Conservation (phyloP, 108 stramenopile genomes). For the Licmophora abbreviata region DNA sequence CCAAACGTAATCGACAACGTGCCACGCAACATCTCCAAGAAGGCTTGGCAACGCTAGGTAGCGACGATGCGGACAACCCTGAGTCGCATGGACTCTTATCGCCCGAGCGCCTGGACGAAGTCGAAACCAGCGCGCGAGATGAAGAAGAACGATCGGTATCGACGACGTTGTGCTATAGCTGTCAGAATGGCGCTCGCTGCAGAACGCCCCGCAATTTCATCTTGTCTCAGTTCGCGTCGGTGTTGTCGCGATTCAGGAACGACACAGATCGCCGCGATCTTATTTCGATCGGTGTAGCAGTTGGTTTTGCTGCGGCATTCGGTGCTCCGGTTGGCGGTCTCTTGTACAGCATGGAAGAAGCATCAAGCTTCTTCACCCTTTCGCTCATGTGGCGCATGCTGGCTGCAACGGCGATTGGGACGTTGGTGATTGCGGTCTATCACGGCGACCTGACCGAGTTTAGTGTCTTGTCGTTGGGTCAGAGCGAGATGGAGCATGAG, state of each 20-base stretch:
- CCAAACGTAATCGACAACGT: too few species aligned
- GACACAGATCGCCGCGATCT: neutral
- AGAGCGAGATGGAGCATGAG: slow-evolving; percentile 1
- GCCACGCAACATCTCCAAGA: too few species aligned
- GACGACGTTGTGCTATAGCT: too few species aligned
- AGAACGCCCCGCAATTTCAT: neutral
- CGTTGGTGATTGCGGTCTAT: neutral
- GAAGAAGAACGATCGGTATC: slow-evolving; percentile 1
- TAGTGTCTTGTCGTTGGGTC: slow-evolving; percentile 2
- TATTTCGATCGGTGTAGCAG: slow-evolving; percentile 1
- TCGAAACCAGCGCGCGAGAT: too few species aligned
- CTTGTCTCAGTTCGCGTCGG: neutral
- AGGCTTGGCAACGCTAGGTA: too few species aligned
- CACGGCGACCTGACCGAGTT: slow-evolving; percentile 2
- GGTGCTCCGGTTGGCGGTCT: slow-evolving; percentile 3
- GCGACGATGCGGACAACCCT: too few species aligned
- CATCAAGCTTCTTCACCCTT: slow-evolving; percentile 1
- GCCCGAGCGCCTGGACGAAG: neutral
- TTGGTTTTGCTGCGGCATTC: slow-evolving; percentile 1
- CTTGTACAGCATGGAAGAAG: slow-evolving; percentile 1
- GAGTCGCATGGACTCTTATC: too few species aligned
- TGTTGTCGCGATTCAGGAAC: neutral
- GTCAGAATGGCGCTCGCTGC: neutral
- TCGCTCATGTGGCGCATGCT: neutral
- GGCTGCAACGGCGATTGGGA: neutral